These are phyloP conservation scores for Saccharum spontaneum DNA, from an alignment of 176 grass and related monocot genomes.

Conservation along the genomic window DNA sequence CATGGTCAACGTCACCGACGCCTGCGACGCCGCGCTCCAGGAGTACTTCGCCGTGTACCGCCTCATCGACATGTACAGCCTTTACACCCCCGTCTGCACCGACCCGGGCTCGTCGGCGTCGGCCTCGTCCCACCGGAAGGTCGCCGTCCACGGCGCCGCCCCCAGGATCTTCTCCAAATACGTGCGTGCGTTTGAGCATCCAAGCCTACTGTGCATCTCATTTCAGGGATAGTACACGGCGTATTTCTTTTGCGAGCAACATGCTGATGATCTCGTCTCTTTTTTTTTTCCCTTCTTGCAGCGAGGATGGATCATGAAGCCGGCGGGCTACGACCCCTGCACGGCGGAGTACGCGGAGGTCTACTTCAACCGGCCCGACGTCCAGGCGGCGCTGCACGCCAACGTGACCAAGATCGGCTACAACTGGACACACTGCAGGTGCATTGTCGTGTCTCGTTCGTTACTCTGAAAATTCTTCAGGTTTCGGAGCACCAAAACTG, in stretches of 20 bases:
- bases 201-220: background rate
- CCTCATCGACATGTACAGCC: slow-evolving; percentile 98
- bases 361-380: slow-evolving; percentile 88
- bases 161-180: slow-evolving; percentile 67
- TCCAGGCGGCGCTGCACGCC: slow-evolving; percentile 83
- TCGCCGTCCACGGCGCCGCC: slow-evolving; percentile 50
- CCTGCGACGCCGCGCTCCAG: slow-evolving; percentile 47
- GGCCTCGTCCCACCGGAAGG: slow-evolving; percentile 5
- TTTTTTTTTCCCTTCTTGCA: slow-evolving; percentile 2
- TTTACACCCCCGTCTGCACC: slow-evolving; percentile 78
- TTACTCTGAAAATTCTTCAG: background rate
- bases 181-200: slow-evolving; percentile 25
- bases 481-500: background rate
- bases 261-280: background rate
- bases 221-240: too few species aligned
- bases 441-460: background rate
- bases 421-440: slow-evolving; percentile 96
- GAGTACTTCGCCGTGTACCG: slow-evolving; percentile 79
- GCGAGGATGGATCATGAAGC: slow-evolving; percentile 63
- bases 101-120: background rate
- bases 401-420: slow-evolving; percentile 80
- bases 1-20: slow-evolving; percentile 17
- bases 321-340: slow-evolving; percentile 83
- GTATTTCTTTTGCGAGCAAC: background rate
- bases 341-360: slow-evolving; percentile 42